Base-by-base conservation (phyloP, 2,329 filamentous ascomycete species). In the Aspergillus ruber region DNA sequence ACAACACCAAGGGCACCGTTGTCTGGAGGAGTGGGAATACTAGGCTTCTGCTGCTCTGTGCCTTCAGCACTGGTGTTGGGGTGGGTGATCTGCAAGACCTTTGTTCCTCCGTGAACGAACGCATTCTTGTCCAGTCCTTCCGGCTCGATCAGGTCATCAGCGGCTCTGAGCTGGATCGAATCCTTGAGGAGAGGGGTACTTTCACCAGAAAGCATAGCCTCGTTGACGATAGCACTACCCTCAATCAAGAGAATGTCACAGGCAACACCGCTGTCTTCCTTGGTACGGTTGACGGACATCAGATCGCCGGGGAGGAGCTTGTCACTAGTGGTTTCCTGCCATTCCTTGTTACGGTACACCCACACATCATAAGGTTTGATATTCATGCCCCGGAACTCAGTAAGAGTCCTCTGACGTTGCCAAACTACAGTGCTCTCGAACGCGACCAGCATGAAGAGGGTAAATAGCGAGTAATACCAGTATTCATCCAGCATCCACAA, bases 381-480 rank as follows among this genome's bases (percentile, higher is more conserved):
- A 77, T 88, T 95, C 94, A 98, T 98, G 58, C 91, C 90, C 43
- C 93, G 88, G 75, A 98, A 98, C 71, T 98, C 93, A 64, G 81
- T 94, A 56, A 98, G 73, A 2, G 94, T 98, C 57, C 91, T 82
- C 79, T 98, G 93, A 51, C 93, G 84, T 74, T 98, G 93, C 94
- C 93, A 98, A 13, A 98, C 94, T 33, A 98, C 94, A 2, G 93
- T 98, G 68, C 90, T 96, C 75, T 98, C 93, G 60, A 98, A 98
- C 50, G 83, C 85, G 57, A 98, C 89, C 47, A 98, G 82, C 94
- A 98, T 98, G 74, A 97, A 90, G 18, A 98, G 83, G 0, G 94
- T 98, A 71, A 98, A 98, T 17, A 98, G 81, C 52, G 93, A 97
- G 74, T 98, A 98, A 76, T 98, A 98, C 93, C 94, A 98, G 74